phyloP scores from a whole-genome alignment of 768 basidiomycete genomes.

The Amanita rimosa region DNA sequence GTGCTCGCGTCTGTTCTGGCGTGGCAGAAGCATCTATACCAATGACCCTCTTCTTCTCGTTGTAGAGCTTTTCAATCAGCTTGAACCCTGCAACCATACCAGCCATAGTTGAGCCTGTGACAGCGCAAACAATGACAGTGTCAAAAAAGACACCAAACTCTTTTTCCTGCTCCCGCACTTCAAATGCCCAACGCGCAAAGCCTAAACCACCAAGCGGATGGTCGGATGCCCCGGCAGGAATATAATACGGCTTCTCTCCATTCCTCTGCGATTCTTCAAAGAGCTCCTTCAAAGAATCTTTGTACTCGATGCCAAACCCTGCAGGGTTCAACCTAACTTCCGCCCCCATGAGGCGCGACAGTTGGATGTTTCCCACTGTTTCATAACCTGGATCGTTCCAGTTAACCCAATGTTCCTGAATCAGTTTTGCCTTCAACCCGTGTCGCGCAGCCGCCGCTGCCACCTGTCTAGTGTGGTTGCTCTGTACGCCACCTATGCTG shows the following conservation, averaged over 20 bases:
- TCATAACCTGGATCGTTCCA: neutral
- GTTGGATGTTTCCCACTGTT: slow-evolving; percentile 2
- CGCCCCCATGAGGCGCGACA: slow-evolving; percentile 3
- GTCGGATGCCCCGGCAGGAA: slow-evolving; percentile 2
- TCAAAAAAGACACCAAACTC: slow-evolving; percentile 3
- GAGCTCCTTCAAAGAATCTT: neutral
- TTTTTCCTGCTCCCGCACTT: slow-evolving; percentile 2
- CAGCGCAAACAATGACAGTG: slow-evolving; percentile 1
- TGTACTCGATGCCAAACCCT: slow-evolving; percentile 1
- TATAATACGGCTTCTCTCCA: slow-evolving; percentile 3
- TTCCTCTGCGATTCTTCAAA: neutral
- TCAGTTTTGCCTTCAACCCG: neutral
- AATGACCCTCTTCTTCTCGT: neutral
- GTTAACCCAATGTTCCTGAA: slow-evolving; percentile 4
- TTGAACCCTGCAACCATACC: slow-evolving; percentile 4
- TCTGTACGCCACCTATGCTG: slow-evolving; percentile 2
- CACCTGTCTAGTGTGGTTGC: slow-evolving; percentile 4
- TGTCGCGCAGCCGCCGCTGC: neutral
- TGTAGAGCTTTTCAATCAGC: slow-evolving; percentile 1
- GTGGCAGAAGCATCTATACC: slow-evolving; percentile 5
- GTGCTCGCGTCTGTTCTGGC: neutral
- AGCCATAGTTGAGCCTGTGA: slow-evolving; percentile 5
- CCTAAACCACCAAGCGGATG: slow-evolving; percentile 3
- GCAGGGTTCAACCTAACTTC: slow-evolving; percentile 1
- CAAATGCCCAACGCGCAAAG: slow-evolving; percentile 4